Evolutionary conservation across 164 flowering plant species (phyloP).

Genomic region (Euptelea pleiosperma): DNA sequence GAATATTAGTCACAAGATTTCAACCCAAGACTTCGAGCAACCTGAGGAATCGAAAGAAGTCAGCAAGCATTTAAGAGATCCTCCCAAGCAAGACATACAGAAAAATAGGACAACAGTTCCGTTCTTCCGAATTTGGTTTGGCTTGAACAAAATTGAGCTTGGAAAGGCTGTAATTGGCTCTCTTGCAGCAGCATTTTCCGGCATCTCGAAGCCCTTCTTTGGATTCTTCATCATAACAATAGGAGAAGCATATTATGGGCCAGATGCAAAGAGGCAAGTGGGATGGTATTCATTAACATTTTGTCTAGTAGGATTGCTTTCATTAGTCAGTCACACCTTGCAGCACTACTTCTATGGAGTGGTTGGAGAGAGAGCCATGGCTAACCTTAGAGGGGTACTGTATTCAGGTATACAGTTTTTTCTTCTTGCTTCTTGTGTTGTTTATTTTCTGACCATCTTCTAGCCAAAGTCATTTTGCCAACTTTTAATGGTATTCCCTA

Average conservation of each 20-base stretch:
- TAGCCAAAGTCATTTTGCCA: too few species aligned
- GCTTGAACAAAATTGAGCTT: conserved; percentile 23
- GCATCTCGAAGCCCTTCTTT: conserved; percentile 71
- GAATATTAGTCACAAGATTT: conserved; percentile 10
- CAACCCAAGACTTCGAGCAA: conserved; percentile 21
- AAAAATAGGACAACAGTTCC: conserved; percentile 15
- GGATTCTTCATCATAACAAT: conserved; percentile 73
- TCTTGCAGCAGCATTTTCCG: conserved; percentile 61
- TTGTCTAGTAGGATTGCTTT: conserved; percentile 45
- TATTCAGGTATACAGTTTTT: conserved; percentile 42
- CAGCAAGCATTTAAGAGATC: conserved; percentile 6
- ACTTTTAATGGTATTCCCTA: too few species aligned
- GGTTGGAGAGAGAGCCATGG: conserved; percentile 69
- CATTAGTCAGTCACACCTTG: conserved; percentile 52
- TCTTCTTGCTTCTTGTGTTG: not conserved
- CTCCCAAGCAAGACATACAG: conserved; percentile 7
- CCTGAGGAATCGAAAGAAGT: conserved; percentile 14
- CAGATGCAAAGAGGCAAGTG: conserved; percentile 36
- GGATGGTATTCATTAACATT: conserved; percentile 44
- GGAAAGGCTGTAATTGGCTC: conserved; percentile 46
- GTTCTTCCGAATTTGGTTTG: conserved; percentile 32
- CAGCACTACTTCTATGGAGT: conserved; percentile 67
- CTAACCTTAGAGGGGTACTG: conserved; percentile 50
- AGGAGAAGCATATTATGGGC: conserved; percentile 53
- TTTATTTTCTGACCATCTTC: not conserved